Conservation (phyloP, 192 early-diverging fungal genomes). For the Coemansia sp. region DNA sequence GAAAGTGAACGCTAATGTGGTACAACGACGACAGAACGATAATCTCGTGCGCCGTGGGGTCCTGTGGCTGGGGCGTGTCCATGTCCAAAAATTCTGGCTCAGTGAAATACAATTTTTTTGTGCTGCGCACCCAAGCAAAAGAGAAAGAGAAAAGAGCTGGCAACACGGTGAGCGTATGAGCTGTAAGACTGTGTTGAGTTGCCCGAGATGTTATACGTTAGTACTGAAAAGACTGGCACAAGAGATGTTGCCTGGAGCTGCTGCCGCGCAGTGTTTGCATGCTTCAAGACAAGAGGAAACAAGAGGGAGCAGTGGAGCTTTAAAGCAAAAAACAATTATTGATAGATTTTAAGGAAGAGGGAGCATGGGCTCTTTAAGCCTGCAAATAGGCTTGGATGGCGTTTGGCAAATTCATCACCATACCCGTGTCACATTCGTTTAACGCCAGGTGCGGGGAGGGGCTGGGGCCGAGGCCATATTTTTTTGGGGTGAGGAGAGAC, state of each 20-base stretch:
- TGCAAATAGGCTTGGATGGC: constrained; percentile 2
- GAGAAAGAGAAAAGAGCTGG: background rate
- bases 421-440: background rate
- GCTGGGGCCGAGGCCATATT: background rate
- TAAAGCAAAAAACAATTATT: background rate
- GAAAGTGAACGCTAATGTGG: constrained; percentile 52
- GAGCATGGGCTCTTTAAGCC: background rate
- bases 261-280: background rate
- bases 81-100: constrained; percentile 3
- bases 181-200: background rate
- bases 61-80: constrained; percentile 32
- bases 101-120: constrained; percentile 1
- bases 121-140: background rate
- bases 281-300: background rate
- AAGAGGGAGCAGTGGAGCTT: background rate
- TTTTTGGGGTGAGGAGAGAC: background rate
- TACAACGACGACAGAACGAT: constrained; percentile 40
- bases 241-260: background rate
- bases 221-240: background rate
- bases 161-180: no score
- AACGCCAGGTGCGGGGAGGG: background rate
- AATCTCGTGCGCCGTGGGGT: constrained; percentile 52
- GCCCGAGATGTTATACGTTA: background rate
- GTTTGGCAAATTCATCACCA: background rate
- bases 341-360: background rate